Conservation (phyloP, 2,329 filamentous ascomycete species). For the Microdochium trichocladiopsis region DNA sequence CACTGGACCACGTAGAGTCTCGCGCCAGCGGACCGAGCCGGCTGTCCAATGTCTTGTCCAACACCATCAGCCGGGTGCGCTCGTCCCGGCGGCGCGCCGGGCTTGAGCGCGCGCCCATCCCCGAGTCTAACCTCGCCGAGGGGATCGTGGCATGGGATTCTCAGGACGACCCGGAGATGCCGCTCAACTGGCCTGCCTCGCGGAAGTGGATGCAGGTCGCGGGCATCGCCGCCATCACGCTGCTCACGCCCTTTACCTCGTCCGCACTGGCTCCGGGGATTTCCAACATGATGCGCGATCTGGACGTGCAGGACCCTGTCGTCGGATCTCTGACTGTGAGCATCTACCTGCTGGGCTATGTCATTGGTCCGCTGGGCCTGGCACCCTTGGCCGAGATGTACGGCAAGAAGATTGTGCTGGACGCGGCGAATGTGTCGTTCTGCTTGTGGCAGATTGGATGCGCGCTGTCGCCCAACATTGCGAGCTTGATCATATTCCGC, state of each 20-base stretch:
- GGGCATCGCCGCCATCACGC: slow-evolving; percentile 52
- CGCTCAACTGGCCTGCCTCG: slow-evolving; percentile 46
- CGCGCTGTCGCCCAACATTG: slow-evolving; percentile 48
- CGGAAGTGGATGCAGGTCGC: slow-evolving; percentile 53
- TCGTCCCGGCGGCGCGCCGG: slow-evolving; percentile 16
- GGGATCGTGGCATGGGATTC: slow-evolving; percentile 55
- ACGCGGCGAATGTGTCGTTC: slow-evolving; percentile 51
- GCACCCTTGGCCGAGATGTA: slow-evolving; percentile 58
- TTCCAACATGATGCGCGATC: slow-evolving; percentile 32
- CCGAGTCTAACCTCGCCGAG: slow-evolving; percentile 39
- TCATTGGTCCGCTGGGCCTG: slow-evolving; percentile 48
- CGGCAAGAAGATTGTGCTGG: slow-evolving; percentile 50
- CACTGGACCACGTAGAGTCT: not conserved
- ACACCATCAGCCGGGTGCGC: slow-evolving; percentile 15
- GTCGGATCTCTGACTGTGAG: slow-evolving; percentile 48
- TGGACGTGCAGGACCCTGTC: slow-evolving; percentile 31
- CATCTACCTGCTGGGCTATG: slow-evolving; percentile 55
- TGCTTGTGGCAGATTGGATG: slow-evolving; percentile 58
- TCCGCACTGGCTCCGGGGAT: slow-evolving; percentile 51
- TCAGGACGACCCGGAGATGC: slow-evolving; percentile 49
- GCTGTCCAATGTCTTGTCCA: slow-evolving; percentile 16
- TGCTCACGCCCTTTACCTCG: slow-evolving; percentile 59
- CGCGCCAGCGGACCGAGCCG: slow-evolving; percentile 4
- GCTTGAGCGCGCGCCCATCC: slow-evolving; percentile 28
- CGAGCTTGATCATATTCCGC: slow-evolving; percentile 49